phyloP scores from a whole-genome alignment of 345 rosid species.

The Moricandia moricandioides region DNA sequence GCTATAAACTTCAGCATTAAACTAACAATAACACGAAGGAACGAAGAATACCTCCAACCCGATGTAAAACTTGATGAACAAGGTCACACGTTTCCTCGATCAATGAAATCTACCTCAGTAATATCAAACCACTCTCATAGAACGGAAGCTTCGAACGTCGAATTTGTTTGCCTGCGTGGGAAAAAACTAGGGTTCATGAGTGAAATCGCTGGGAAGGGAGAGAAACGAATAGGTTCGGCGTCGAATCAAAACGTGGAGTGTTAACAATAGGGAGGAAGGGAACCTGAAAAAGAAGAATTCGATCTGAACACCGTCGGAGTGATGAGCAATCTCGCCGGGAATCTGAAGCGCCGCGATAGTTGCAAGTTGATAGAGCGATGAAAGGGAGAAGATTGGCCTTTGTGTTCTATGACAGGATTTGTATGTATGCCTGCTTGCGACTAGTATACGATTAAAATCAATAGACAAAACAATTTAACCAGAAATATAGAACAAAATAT shows the following conservation, averaged over 20 bases:
- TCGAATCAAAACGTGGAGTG: neutral
- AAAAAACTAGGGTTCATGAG: conserved; percentile 27
- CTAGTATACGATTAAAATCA: too few species aligned
- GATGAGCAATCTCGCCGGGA: conserved; percentile 16
- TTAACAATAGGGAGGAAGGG: neutral
- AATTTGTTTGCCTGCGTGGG: neutral
- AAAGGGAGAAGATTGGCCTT: too few species aligned
- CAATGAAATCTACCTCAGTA: neutral
- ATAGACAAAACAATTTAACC: too few species aligned
- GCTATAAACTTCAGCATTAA: neutral
- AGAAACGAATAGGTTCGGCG: conserved; percentile 4
- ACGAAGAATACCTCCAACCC: neutral
- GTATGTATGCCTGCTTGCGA: too few species aligned
- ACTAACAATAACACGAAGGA: neutral
- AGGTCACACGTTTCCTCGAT: conserved; percentile 6
- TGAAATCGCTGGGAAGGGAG: conserved; percentile 6
- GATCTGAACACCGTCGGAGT: neutral
- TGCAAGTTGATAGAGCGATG: conserved; percentile 14
- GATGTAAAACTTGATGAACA: neutral
- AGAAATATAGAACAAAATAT: too few species aligned
- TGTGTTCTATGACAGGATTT: too few species aligned
- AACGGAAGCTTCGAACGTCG: too few species aligned
- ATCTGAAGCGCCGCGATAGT: conserved; percentile 9
- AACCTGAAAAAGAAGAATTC: conserved; percentile 13
- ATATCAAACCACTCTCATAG: neutral